Base-by-base conservation (phyloP, 768 basidiomycete species). In the Rhodotorula toruloides region DNA sequence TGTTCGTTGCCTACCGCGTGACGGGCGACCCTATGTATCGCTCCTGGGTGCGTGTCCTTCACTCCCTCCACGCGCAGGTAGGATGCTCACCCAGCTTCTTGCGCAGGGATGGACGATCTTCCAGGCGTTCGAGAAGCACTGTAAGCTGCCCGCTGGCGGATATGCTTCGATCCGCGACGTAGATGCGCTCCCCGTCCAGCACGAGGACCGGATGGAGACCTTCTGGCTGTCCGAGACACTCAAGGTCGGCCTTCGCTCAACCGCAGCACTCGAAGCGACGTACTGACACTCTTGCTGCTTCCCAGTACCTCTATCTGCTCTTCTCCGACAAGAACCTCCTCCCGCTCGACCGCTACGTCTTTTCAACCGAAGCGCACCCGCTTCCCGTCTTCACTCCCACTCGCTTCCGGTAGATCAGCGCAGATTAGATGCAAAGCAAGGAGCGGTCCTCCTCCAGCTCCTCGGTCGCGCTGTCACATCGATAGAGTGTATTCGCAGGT, bases 191-290 rank as follows among this genome's bases (percentile, higher is more conserved):
- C 86, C 87, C 0, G 84, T 81, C 3, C 79, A 80, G 74, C 80
- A 83, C 63, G 87, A 90, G 68, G 91, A 97, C 77, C 87, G 88
- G 77, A 94, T 96, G 92, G 92, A 97, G 79, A 92, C 92, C 19
- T 96, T 93, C 80, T 84, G 92, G 78, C 65, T 90, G 90, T 87
- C 88, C 72, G 90, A 91, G 77, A 92, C 90, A 11, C 78, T 92
- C 65, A 92, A 97, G n/a, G n/a, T n/a, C n/a, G n/a, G n/a, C n/a
- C n/a, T n/a, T n/a, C n/a, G n/a, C n/a, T n/a, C n/a, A n/a, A n/a
- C n/a, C n/a, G n/a, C n/a, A n/a, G n/a, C n/a, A n/a, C n/a, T n/a
- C n/a, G n/a, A n/a, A n/a, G n/a, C n/a, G n/a, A n/a, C n/a, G n/a
- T n/a, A n/a, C n/a, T n/a, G n/a, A n/a, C n/a, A n/a, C n/a, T n/a